Percentiles rank a stretch among this genome's conserved stretches.
Conservation (phyloP, 805 yeast genomes). For the Naumovozyma dairenensis region DNA sequence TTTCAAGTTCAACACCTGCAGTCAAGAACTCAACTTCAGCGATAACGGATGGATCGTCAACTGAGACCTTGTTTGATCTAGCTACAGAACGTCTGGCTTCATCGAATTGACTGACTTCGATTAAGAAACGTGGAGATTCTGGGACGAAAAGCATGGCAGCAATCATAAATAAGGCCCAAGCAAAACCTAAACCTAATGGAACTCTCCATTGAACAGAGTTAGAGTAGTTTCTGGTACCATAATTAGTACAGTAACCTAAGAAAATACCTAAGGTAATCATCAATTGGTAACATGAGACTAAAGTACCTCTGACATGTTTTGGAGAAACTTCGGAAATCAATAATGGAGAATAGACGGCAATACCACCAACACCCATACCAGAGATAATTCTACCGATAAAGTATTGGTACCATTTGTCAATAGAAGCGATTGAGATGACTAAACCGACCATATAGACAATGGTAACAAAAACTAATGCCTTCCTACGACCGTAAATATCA, state of each 20-base stretch:
- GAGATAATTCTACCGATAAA: conserved; percentile 58
- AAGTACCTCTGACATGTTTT: conserved; percentile 57
- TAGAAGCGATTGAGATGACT: conserved; percentile 47
- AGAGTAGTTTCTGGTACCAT: conserved; percentile 48
- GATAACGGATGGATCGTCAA: conserved; percentile 46
- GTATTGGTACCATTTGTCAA: conserved; percentile 47
- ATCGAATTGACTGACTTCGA: conserved; percentile 41
- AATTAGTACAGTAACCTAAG: conserved; percentile 64
- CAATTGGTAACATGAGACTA: conserved; percentile 61
- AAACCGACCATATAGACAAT: conserved; percentile 50
- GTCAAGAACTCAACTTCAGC: conserved; percentile 47
- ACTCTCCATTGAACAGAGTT: conserved; percentile 73
- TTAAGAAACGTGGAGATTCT: conserved; percentile 61
- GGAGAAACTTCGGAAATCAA: conserved; percentile 64
- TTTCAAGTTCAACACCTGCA: conserved; percentile 53
- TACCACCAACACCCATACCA: conserved; percentile 70
- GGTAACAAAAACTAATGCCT: conserved; percentile 50
- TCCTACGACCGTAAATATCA: conserved; percentile 58
- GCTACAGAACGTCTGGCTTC: conserved; percentile 49
- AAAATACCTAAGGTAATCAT: conserved; percentile 65
- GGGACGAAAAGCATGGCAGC: conserved; percentile 44
- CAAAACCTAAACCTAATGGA: conserved; percentile 49
- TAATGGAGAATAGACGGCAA: conserved; percentile 67
- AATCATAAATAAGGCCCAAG: conserved; percentile 34
- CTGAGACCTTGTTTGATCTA: conserved; percentile 43